Conservation (phyloP, 345 rosid species). For the Pistacia vera region DNA sequence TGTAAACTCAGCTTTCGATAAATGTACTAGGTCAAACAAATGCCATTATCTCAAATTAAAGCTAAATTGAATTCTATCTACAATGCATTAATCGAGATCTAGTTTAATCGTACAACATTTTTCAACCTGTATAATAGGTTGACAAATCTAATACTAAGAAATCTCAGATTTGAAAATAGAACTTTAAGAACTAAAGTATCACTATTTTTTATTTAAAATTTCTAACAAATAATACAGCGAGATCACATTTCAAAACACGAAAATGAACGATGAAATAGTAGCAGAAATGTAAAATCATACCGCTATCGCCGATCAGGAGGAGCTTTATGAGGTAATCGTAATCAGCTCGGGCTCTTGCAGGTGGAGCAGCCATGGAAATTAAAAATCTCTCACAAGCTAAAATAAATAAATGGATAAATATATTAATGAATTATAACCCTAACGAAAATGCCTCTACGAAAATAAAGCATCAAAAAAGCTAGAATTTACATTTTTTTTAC, state of each 20-base stretch:
- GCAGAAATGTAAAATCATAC: conserved; percentile 31
- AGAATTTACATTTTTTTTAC: not conserved
- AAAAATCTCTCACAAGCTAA: conserved; percentile 15
- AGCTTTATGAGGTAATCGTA: conserved; percentile 75
- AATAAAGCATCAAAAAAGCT: not conserved
- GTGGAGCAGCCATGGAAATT: conserved; percentile 65
- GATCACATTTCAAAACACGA: conserved; percentile 15
- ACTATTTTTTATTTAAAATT: too few relatives aligned
- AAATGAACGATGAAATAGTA: not conserved
- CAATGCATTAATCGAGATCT: not conserved
- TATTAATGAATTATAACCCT: not conserved
- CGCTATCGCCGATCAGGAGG: conserved; percentile 76
- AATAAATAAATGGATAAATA: conserved; percentile 12
- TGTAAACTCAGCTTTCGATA: not conserved
- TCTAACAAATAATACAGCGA: not conserved
- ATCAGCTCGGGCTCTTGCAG: conserved; percentile 82
- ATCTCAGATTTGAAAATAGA: not conserved
- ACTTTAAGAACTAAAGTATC: not conserved
- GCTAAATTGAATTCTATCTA: not conserved
- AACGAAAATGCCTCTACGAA: not conserved
- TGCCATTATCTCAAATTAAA: not conserved
- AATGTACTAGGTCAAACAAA: not conserved
- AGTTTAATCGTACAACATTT: not conserved
- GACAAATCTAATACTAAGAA: not conserved
- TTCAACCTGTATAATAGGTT: not conserved